Percentiles rank a stretch among this genome's conserved stretches.
Conservation (phyloP, 305 asterid species). For the Nicotiana rustica region DNA sequence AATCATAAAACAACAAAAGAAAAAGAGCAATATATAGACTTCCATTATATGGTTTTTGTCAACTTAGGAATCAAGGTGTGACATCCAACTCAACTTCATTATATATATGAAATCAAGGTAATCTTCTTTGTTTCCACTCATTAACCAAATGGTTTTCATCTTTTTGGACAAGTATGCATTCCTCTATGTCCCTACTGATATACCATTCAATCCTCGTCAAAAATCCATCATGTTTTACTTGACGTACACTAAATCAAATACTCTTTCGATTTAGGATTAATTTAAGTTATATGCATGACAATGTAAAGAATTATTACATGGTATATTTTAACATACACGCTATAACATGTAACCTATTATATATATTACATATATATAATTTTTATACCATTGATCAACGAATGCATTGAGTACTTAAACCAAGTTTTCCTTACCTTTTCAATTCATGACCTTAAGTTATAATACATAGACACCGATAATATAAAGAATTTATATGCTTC, state of each 20-base stretch:
- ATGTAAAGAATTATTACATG: no score
- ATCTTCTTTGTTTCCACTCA: constrained; percentile 24
- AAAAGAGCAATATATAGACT: neutral
- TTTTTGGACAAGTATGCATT: neutral
- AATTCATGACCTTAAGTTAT: no score
- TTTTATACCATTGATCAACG: no score
- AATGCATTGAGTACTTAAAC: no score
- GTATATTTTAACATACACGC: no score
- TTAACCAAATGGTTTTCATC: neutral
- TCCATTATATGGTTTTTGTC: neutral
- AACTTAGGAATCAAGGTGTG: neutral
- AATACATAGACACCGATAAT: no score
- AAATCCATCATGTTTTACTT: neutral
- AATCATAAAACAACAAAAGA: neutral
- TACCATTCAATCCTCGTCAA: neutral
- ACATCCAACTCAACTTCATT: constrained; percentile 11
- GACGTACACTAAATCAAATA: neutral
- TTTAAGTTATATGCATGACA: no score
- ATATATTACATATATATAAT: no score
- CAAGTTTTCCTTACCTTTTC: no score
- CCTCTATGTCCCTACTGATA: neutral
- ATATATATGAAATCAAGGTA: neutral
- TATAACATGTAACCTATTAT: no score
- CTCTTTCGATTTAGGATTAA: no score
- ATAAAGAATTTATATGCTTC: no score